These are phyloP conservation scores for Pestalotiopsis fici DNA, from an alignment of 2,329 filamentous ascomycete genomes.

Conservation along the genomic window DNA sequence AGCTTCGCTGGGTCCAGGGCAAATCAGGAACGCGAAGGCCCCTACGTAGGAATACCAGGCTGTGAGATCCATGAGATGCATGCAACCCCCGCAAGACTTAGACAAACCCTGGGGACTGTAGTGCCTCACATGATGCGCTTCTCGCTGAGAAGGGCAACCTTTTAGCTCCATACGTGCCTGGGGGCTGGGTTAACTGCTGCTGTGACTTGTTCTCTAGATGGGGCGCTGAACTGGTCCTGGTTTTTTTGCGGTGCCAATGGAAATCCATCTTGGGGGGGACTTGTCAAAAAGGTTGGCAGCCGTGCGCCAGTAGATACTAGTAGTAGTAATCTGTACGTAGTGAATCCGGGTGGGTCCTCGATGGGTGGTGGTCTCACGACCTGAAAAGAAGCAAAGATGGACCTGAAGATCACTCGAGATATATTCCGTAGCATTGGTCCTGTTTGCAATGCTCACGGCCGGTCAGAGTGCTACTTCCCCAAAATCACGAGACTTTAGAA, in stretches of 20 bases:
- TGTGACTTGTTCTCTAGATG: background rate
- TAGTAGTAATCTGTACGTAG: too few species aligned
- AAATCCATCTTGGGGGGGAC: background rate
- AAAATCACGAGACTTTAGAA: too few species aligned
- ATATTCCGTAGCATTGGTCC: background rate
- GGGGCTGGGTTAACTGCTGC: background rate
- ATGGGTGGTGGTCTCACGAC: background rate
- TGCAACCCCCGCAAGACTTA: conserved; percentile 7
- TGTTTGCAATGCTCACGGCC: background rate
- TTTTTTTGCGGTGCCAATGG: background rate
- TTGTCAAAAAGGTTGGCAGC: background rate
- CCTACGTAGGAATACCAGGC: background rate
- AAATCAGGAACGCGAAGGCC: conserved; percentile 8
- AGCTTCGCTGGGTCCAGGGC: background rate
- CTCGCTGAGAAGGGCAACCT: conserved; percentile 7
- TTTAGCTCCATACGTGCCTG: background rate
- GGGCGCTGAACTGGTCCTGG: background rate
- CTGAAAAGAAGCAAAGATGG: background rate
- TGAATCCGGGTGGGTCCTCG: background rate
- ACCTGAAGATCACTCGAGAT: background rate
- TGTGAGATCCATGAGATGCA: conserved; percentile 7
- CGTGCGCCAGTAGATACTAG: background rate
- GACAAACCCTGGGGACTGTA: background rate
- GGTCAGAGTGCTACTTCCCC: too few species aligned
- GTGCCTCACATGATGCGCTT: conserved; percentile 10